These are phyloP conservation scores for Arthrobotrys sinensis DNA, from an alignment of 2,329 filamentous ascomycete genomes.

Conservation along the genomic window DNA sequence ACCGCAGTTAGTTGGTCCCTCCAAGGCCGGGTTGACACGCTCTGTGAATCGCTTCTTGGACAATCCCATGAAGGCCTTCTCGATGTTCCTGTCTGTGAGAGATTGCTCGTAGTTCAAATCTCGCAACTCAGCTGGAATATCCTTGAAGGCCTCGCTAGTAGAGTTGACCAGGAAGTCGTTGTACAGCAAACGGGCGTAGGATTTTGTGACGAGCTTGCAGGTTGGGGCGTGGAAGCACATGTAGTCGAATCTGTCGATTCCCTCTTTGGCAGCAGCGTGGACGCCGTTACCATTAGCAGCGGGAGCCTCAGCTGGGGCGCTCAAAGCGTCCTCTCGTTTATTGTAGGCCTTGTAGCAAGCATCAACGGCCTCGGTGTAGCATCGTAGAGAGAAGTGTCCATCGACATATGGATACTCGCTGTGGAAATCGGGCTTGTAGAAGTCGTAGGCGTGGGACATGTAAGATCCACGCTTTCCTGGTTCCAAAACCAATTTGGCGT, in stretches of 20 bases:
- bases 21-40: conserved; percentile 80
- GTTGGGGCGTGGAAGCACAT: conserved; percentile 86
- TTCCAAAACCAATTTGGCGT: conserved; percentile 83
- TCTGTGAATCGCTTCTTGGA: conserved; percentile 88
- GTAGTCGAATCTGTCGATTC: conserved; percentile 86
- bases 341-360: conserved; percentile 85
- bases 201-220: conserved; percentile 90
- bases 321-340: conserved; percentile 77
- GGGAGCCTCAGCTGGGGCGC: conserved; percentile 70
- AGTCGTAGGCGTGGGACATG: conserved; percentile 88
- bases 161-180: conserved; percentile 85
- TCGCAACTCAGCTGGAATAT: conserved; percentile 81
- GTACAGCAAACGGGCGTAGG: conserved; percentile 85
- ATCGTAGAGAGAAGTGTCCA: conserved; percentile 85
- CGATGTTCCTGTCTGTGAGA: conserved; percentile 83
- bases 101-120: conserved; percentile 86
- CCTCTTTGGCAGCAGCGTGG: conserved; percentile 72
- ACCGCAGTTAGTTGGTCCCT: conserved; percentile 82
- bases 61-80: conserved; percentile 88
- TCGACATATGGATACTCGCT: conserved; percentile 90
- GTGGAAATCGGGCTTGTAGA: conserved; percentile 90
- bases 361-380: conserved; percentile 86
- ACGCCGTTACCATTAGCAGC: conserved; percentile 68
- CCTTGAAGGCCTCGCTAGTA: conserved; percentile 77
- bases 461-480: conserved; percentile 84